Conservation (phyloP, 129 eudicot genomes). For the Centrapalus pauciflorus region DNA sequence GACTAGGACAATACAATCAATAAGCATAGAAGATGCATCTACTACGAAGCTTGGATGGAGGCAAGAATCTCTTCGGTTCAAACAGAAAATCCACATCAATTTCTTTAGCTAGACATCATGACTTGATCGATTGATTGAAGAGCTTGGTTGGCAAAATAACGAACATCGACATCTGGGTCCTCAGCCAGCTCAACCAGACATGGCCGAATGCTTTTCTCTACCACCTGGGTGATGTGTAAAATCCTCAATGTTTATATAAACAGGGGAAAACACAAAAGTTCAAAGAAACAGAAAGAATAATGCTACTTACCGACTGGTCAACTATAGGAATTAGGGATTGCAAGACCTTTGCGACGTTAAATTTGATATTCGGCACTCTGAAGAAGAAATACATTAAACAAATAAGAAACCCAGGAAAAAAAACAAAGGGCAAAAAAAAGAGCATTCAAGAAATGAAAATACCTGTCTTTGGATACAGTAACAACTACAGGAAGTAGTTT, state of each 20-base stretch:
- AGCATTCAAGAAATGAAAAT: conserved; percentile 1
- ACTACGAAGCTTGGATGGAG: neutral
- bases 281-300: neutral
- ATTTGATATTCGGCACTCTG: conserved; percentile 93
- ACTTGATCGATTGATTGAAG: conserved; percentile 77
- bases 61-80: neutral
- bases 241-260: neutral
- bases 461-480: conserved; percentile 89
- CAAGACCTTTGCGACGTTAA: conserved; percentile 94
- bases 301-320: conserved; percentile 66
- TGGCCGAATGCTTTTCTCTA: conserved; percentile 77
- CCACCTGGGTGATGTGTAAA: conserved; percentile 50
- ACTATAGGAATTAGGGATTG: conserved; percentile 82
- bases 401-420: too few relatives aligned
- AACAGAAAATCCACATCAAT: neutral
- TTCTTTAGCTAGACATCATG: conserved; percentile 74
- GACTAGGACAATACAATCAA: conserved; percentile 6
- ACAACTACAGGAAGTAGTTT: conserved; percentile 78
- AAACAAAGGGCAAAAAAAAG: neutral
- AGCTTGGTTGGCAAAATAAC: conserved; percentile 84
- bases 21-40: conserved; percentile 17
- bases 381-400: neutral
- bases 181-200: conserved; percentile 74
- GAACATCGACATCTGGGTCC: conserved; percentile 98
- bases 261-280: neutral